Base-by-base conservation (phyloP, 805 yeast genomes). In the Wickerhamiella cacticola region DNA sequence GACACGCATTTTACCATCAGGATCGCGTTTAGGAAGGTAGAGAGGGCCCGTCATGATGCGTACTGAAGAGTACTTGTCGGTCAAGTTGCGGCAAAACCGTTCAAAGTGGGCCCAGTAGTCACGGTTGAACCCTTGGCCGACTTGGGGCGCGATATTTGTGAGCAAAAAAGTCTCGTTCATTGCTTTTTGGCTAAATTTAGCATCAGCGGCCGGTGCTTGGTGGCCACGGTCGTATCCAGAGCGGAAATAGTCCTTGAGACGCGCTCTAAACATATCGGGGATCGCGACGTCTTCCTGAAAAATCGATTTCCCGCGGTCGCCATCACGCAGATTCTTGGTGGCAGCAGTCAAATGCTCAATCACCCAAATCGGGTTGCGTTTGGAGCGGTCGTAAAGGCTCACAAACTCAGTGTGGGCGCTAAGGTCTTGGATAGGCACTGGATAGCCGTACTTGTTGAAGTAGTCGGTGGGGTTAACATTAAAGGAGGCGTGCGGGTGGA, bases 51-150 rank as follows among this genome's bases (percentile, higher is more conserved):
- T 92, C 60, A 92, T 80, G 31, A 92, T 72, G 54, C 96, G 71
- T 10, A 92, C 95, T 42, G 78, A 73, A 43, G 73, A 74, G 63
- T 83, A 92, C 46, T 70, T 69, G n/a, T 67, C 58, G 4, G 95
- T 82, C 53, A 89, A 71, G 48, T 84, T 72, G 53, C 98, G 73
- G 41, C 80, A 77, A 61, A 92, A 92, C 58, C 83, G 82, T 64
- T 92, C 98, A 51, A 92, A 77, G 63, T 87, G 95, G 0, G 97
- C 94, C 98, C 98, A 92, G 63, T 92, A 82, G 62, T 92, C 97
- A 57, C 98, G 73, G 66, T 92, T 92, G 69, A 92, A 92, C 0
- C 98, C 98, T 4, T 82, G 94, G 3, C 98, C 98, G 3, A 92
- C 95, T 63, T 92, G 98, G 1, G 98, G 98, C 6, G 94, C 76